Percentiles rank a stretch among this genome's conserved stretches.
Evolutionary conservation across 805 yeast genomes (phyloP).

Genomic region (Priceomyces medius): DNA sequence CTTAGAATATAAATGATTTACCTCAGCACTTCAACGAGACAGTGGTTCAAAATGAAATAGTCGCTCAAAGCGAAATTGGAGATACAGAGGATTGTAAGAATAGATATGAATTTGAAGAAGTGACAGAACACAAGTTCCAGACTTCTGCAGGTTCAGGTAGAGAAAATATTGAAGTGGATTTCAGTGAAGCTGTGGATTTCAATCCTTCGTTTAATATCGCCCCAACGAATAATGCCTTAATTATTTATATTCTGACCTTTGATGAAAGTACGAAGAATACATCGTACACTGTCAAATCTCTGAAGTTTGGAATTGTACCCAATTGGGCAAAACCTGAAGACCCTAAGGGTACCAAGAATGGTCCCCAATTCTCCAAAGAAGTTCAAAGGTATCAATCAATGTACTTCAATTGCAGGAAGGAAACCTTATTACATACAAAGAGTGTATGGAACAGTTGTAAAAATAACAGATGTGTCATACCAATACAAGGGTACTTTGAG

Average conservation of each 20-base stretch:
- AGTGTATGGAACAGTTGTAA: constrained; percentile 59
- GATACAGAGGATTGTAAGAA: constrained; percentile 6
- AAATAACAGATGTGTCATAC: constrained; percentile 66
- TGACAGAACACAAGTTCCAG: constrained; percentile 1
- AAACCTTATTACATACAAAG: constrained; percentile 49
- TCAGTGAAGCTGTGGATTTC: constrained; percentile 11
- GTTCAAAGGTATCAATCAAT: constrained; percentile 38
- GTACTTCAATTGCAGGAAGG: constrained; percentile 75
- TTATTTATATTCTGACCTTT: constrained; percentile 20
- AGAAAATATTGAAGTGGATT: background rate
- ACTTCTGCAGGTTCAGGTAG: background rate
- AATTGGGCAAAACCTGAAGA: constrained; percentile 54
- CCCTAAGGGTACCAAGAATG: constrained; percentile 15
- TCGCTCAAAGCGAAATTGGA: constrained; percentile 2
- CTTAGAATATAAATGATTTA: constrained; percentile 24
- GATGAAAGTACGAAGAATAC: constrained; percentile 7
- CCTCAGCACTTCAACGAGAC: constrained; percentile 27
- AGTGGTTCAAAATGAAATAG: constrained; percentile 10
- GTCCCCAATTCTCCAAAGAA: constrained; percentile 28
- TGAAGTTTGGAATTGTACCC: constrained; percentile 85
- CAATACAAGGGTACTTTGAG: constrained; percentile 83
- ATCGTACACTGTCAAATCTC: constrained; percentile 40
- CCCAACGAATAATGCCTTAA: constrained; percentile 56
- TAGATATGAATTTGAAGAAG: constrained; percentile 11
- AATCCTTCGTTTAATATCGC: constrained; percentile 55